A percentile compares a stretch with the other conserved stretches of the same genome.
Evolutionary conservation across 352 stramenopile genomes (phyloP).

Genomic region (Plasmopara halstedii): DNA sequence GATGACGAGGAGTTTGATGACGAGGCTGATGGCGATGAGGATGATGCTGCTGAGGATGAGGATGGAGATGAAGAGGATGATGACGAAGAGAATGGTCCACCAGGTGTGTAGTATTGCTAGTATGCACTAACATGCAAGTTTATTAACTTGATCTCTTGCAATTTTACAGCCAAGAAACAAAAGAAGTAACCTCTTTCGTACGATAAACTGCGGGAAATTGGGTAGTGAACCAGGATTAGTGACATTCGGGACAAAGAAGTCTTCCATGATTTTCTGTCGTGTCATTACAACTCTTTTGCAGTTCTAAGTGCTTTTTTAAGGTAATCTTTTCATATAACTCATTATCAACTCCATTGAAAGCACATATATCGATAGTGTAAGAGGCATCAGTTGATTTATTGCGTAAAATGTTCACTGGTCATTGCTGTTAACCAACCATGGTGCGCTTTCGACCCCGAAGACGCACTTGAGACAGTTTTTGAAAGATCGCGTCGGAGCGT

Average conservation of each 20-base stretch:
- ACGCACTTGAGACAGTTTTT: constrained; percentile 84
- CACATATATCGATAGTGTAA: background rate
- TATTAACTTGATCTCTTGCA: background rate
- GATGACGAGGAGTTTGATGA: constrained; percentile 14
- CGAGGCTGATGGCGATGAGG: constrained; percentile 30
- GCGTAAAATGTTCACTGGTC: no score
- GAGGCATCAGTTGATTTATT: no score
- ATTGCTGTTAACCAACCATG: constrained; percentile 71
- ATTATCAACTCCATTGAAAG: background rate
- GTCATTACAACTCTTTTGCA: no score
- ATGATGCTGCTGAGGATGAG: constrained; percentile 23
- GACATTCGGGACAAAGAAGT: background rate
- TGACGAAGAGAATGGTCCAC: constrained; percentile 19
- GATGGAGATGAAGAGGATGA: constrained; percentile 19
- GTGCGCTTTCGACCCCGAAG: constrained; percentile 85
- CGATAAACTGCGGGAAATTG: no score
- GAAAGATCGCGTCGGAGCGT: constrained; percentile 68
- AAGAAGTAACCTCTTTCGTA: constrained; percentile 35
- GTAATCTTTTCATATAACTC: constrained; percentile 1
- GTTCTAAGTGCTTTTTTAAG: no score
- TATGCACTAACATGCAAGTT: background rate
- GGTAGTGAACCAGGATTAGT: constrained; percentile 2
- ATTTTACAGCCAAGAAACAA: constrained; percentile 52
- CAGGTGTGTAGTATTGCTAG: constrained; percentile 24
- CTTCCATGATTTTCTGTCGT: no score